These are phyloP conservation scores for Canariomyces notabilis DNA, from an alignment of 2,329 filamentous ascomycete genomes.

Conservation along the genomic window DNA sequence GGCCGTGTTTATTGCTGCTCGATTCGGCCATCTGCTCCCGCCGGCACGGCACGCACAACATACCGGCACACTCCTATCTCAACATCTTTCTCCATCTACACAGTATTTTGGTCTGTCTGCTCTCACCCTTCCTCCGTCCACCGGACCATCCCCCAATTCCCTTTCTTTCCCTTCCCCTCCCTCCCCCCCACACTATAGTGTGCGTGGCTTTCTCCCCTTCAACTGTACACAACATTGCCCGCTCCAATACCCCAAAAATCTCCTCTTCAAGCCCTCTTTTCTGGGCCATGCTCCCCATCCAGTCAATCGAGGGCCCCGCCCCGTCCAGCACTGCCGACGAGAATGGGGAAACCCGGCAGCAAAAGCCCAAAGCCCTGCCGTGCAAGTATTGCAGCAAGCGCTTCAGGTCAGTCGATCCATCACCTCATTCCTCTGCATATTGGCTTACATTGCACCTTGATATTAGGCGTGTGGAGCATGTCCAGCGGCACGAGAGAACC, in stretches of 20 bases:
- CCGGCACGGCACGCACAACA: conserved; percentile 25
- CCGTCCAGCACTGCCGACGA: conserved; percentile 39
- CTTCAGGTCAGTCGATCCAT: conserved; percentile 47
- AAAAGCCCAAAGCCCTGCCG: conserved; percentile 57
- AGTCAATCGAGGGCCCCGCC: conserved; percentile 46
- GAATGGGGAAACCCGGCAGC: conserved; percentile 47
- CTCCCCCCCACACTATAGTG: conserved; percentile 24
- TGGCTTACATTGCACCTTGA: conserved; percentile 38
- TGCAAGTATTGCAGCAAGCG: conserved; percentile 60
- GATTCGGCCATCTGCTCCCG: conserved; percentile 22
- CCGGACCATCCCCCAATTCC: conserved; percentile 12
- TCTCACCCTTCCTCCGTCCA: neutral
- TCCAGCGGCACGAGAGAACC: conserved; percentile 58
- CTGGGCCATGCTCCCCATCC: conserved; percentile 45
- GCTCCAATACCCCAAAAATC: conserved; percentile 26
- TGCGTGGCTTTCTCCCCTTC: conserved; percentile 21
- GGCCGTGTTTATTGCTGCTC: conserved; percentile 23
- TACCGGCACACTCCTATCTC: neutral
- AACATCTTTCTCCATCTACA: conserved; percentile 26
- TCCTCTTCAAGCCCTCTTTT: conserved; percentile 9
- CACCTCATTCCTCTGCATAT: conserved; percentile 30
- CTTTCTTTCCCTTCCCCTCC: conserved; percentile 16
- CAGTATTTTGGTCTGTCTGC: conserved; percentile 27
- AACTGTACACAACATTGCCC: conserved; percentile 14
- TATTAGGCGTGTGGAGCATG: conserved; percentile 57